These are phyloP conservation scores for Phytopythium litorale DNA, from an alignment of 352 stramenopile genomes.

Conservation along the genomic window DNA sequence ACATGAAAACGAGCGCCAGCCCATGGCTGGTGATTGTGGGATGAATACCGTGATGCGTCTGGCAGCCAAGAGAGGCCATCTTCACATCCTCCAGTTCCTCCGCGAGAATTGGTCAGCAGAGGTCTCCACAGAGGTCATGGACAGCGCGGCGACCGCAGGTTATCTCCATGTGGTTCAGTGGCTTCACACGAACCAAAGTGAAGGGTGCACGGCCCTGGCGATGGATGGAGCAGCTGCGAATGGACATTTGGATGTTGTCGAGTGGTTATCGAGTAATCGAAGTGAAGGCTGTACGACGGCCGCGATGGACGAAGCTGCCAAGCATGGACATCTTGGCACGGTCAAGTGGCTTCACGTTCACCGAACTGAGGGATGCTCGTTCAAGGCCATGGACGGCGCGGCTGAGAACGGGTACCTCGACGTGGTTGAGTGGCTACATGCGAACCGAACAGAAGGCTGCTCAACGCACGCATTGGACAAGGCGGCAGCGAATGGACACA, in stretches of 20 bases:
- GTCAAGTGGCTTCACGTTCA: background rate
- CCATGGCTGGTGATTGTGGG: background rate
- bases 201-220: conserved; percentile 24
- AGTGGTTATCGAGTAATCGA: conserved; percentile 5
- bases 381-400: background rate
- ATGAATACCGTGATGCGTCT: conserved; percentile 20
- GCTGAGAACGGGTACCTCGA: background rate
- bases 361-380: background rate
- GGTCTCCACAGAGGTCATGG: conserved; percentile 18
- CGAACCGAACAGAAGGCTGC: background rate
- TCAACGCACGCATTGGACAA: background rate
- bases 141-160: conserved; percentile 16
- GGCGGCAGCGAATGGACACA: background rate
- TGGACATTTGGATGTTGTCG: conserved; percentile 22
- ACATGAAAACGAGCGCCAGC: conserved; percentile 10
- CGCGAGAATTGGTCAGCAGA: conserved; percentile 22
- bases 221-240: conserved; percentile 23
- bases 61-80: conserved; percentile 17
- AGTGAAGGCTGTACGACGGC: background rate
- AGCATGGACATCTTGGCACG: background rate
- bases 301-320: background rate
- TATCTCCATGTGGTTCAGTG: conserved; percentile 26
- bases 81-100: conserved; percentile 31
- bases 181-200: conserved; percentile 18
- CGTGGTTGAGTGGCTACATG: background rate